These are phyloP conservation scores for Magnolia changhungtana DNA, from an alignment of 164 flowering plant species.

Conservation along the genomic window DNA sequence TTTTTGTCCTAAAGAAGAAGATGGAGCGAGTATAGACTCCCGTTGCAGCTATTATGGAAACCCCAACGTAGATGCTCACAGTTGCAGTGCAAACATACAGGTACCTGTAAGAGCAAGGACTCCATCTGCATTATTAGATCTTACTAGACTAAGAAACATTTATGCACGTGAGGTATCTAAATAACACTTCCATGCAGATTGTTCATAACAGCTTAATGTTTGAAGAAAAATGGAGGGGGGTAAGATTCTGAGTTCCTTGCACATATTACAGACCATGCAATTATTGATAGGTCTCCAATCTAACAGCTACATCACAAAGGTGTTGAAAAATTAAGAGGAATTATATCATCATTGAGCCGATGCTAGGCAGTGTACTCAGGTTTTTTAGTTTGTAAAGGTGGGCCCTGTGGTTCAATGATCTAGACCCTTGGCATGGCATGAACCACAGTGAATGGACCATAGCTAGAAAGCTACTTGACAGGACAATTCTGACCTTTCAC, in stretches of 20 bases:
- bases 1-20: conserved; percentile 30
- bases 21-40: conserved; percentile 41
- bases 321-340: background rate
- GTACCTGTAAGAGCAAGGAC: conserved; percentile 49
- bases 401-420: background rate
- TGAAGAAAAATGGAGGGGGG: background rate
- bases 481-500: no score
- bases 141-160: no score
- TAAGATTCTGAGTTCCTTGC: background rate
- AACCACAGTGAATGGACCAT: background rate
- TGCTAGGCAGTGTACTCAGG: background rate
- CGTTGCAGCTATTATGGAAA: conserved; percentile 47
- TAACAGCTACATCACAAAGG: background rate
- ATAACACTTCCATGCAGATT: background rate
- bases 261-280: background rate
- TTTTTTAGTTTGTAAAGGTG: background rate
- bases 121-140: background rate
- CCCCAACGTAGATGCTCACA: conserved; percentile 58
- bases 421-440: background rate
- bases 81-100: conserved; percentile 74
- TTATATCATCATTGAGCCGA: background rate
- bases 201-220: background rate
- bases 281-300: background rate
- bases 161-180: background rate
- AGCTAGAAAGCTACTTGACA: background rate